Conservation (phyloP, 257 asterid species). For the Knoxia roxburghii region DNA sequence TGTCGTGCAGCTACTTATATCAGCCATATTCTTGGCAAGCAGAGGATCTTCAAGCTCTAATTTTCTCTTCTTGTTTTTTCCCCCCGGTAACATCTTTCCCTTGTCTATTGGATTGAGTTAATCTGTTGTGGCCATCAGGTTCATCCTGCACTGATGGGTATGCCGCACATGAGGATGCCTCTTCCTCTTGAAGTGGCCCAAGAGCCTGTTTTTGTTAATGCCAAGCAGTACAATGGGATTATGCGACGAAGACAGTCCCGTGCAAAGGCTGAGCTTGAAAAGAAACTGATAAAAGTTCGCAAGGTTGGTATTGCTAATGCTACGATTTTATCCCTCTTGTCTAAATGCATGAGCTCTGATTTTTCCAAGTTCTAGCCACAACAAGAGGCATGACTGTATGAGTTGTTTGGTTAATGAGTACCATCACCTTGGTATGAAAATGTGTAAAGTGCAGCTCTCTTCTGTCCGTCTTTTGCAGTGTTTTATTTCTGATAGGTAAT, state of each 20-base stretch:
- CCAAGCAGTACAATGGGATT: slow-evolving; percentile 85
- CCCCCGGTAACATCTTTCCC: not conserved
- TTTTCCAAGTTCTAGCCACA: not conserved
- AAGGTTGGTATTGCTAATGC: slow-evolving; percentile 42
- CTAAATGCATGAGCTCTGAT: not conserved
- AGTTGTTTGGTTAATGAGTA: not conserved
- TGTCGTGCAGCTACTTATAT: not conserved
- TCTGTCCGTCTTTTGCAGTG: not conserved
- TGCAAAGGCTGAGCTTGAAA: slow-evolving; percentile 87
- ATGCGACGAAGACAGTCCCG: slow-evolving; percentile 83
- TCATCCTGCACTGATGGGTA: slow-evolving; percentile 54
- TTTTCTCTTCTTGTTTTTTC: not conserved
- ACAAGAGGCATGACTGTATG: not conserved
- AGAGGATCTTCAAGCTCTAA: not conserved
- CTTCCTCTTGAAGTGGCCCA: slow-evolving; percentile 81
- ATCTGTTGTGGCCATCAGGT: slow-evolving; percentile 31
- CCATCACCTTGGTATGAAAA: not conserved
- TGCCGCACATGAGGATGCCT: slow-evolving; percentile 74
- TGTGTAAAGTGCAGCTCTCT: not conserved
- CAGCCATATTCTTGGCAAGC: not conserved
- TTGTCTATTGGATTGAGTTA: not conserved
- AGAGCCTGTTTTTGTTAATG: slow-evolving; percentile 89
- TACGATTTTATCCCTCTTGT: not conserved
- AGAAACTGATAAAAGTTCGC: slow-evolving; percentile 64
- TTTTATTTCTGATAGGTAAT: no score